phyloP scores from a whole-genome alignment of 2,329 filamentous ascomycete species.

The Pseudomassariella vexata region DNA sequence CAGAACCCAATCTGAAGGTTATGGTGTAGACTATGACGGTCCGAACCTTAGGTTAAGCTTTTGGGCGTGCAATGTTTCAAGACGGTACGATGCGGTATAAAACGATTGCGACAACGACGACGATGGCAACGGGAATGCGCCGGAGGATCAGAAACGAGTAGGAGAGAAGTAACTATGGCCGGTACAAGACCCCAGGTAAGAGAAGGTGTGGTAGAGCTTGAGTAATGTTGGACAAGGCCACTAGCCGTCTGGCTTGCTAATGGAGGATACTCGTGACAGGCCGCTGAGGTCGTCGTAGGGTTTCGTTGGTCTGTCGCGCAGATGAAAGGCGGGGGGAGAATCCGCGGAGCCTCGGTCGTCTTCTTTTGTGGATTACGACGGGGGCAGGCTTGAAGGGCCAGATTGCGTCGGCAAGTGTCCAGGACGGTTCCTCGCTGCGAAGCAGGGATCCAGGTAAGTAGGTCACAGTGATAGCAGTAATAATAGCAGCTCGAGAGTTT shows the following conservation, averaged over 20 bases:
- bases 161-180: slow-evolving; percentile 3
- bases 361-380: slow-evolving; percentile 9
- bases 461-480: too few species aligned
- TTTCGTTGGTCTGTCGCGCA: slow-evolving; percentile 11
- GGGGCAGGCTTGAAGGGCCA: slow-evolving; percentile 3
- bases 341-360: slow-evolving; percentile 10
- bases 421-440: too few species aligned
- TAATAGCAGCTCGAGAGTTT: too few species aligned
- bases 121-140: background rate
- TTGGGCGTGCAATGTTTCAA: too few species aligned
- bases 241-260: slow-evolving; percentile 9
- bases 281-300: too few species aligned
- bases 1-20: too few species aligned
- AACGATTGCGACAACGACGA: too few species aligned
- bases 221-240: slow-evolving; percentile 1
- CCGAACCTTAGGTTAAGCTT: too few species aligned
- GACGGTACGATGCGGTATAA: too few species aligned
- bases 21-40: too few species aligned
- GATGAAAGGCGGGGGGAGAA: slow-evolving; percentile 11
- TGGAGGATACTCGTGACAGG: slow-evolving; percentile 7
- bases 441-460: too few species aligned
- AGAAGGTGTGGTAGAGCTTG: slow-evolving; percentile 7
- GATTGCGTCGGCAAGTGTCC: slow-evolving; percentile 2
- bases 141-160: background rate
- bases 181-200: slow-evolving; percentile 1